Evolutionary conservation across 2,329 filamentous ascomycete genomes (phyloP).

Genomic region (Colletotrichum euphorbiae): DNA sequence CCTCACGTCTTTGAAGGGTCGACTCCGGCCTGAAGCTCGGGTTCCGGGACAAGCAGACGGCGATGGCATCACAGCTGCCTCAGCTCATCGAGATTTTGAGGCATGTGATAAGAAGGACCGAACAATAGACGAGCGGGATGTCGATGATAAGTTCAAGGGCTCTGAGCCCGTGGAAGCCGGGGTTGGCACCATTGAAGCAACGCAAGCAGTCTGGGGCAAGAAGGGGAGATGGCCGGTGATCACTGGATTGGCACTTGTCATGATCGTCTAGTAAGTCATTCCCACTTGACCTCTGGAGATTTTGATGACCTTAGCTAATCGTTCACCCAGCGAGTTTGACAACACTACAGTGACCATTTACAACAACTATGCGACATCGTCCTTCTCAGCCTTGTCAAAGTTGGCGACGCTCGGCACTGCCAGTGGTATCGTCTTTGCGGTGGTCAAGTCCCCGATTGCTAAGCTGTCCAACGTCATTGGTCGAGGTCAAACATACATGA

Average conservation of each 20-base stretch:
- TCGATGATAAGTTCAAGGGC: not conserved
- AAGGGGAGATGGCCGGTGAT: constrained; percentile 29
- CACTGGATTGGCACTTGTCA: constrained; percentile 21
- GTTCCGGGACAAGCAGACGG: not conserved
- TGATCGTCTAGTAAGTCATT: constrained; percentile 24
- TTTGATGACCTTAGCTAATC: not conserved
- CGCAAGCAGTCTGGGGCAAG: constrained; percentile 19
- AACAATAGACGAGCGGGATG: not conserved
- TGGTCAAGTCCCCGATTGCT: constrained; percentile 22
- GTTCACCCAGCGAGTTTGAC: constrained; percentile 11
- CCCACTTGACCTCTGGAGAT: too few relatives aligned
- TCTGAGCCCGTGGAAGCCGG: constrained; percentile 7
- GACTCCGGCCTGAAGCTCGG: not conserved
- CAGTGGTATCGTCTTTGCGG: constrained; percentile 21
- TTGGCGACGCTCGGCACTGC: constrained; percentile 23
- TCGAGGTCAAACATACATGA: constrained; percentile 28
- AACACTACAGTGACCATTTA: constrained; percentile 28
- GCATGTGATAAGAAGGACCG: not conserved
- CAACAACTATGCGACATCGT: constrained; percentile 28
- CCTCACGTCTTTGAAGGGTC: constrained; percentile 7
- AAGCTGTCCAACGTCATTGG: constrained; percentile 30
- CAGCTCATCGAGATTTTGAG: not conserved
- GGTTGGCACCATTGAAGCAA: constrained; percentile 17
- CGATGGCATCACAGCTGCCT: not conserved
- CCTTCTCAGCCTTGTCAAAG: constrained; percentile 26